phyloP scores from a whole-genome alignment of 2,329 filamentous ascomycete species.

The Cordyceps farinosa region DNA sequence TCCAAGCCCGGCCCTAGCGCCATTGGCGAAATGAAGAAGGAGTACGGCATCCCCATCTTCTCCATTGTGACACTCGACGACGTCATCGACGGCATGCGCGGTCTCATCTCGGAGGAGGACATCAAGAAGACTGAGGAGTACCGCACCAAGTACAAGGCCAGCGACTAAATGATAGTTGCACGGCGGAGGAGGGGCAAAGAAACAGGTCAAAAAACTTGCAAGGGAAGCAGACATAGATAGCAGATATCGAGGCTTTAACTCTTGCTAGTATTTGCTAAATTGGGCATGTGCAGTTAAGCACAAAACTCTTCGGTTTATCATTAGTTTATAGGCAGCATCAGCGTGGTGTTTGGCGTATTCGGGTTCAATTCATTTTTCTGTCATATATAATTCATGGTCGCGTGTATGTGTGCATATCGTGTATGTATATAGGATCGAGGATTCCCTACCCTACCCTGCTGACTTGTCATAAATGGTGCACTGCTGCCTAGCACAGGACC shows the following conservation, averaged over 20 bases:
- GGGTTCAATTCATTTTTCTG: constrained; percentile 1
- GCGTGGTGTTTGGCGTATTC: constrained; percentile 17
- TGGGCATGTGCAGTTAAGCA: constrained; percentile 4
- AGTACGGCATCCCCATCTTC: constrained; percentile 79
- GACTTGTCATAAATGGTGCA: too few species aligned
- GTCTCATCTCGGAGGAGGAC: constrained; percentile 58
- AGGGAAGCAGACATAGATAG: constrained; percentile 1
- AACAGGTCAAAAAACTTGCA: neutral
- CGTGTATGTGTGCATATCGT: neutral
- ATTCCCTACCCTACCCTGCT: neutral
- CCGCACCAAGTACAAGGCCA: constrained; percentile 61
- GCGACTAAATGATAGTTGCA: constrained; percentile 40
- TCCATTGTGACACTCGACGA: constrained; percentile 82
- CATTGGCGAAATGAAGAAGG: constrained; percentile 78
- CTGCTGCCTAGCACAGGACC: neutral
- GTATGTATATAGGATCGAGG: neutral
- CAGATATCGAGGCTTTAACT: constrained; percentile 10
- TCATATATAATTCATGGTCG: neutral
- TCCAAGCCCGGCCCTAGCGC: constrained; percentile 70
- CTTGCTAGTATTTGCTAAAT: constrained; percentile 6
- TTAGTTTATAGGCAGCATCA: constrained; percentile 15
- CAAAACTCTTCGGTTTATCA: constrained; percentile 1
- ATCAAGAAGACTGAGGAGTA: constrained; percentile 70
- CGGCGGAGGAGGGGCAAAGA: neutral
- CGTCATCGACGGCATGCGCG: constrained; percentile 67